Evolutionary conservation across 1,139 yeast species (phyloP).

Genomic region (Pichia terricola): DNA sequence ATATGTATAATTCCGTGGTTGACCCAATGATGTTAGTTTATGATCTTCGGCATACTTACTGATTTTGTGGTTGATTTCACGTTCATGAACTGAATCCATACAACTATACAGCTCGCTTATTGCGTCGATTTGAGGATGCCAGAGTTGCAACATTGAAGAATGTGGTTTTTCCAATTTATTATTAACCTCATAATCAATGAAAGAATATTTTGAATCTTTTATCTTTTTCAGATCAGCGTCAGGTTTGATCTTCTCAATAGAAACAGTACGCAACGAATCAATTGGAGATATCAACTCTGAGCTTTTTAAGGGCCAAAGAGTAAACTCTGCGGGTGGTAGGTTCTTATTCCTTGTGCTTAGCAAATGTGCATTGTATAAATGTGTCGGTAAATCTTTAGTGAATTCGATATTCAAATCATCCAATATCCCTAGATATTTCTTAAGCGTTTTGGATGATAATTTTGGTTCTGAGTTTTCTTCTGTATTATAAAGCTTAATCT

Average conservation of each 20-base stretch:
- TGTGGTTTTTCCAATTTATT: background rate
- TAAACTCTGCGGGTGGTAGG: slow-evolving; percentile 33
- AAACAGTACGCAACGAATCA: slow-evolving; percentile 2
- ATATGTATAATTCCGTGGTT: background rate
- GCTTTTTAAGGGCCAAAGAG: slow-evolving; percentile 38
- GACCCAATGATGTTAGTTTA: background rate
- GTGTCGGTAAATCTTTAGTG: slow-evolving; percentile 40
- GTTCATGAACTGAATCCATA: slow-evolving; percentile 31
- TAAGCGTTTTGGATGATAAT: background rate
- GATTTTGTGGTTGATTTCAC: slow-evolving; percentile 22
- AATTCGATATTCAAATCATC: slow-evolving; percentile 35
- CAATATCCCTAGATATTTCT: slow-evolving; percentile 22
- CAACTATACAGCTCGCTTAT: slow-evolving; percentile 6
- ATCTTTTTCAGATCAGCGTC: slow-evolving; percentile 1
- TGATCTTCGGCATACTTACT: background rate
- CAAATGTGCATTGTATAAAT: slow-evolving; percentile 39
- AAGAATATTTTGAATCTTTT: slow-evolving; percentile 2
- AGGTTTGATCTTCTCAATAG: background rate
- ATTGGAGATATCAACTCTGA: slow-evolving; percentile 28
- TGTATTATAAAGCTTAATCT: no score
- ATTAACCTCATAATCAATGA: slow-evolving; percentile 5
- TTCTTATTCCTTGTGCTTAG: slow-evolving; percentile 29
- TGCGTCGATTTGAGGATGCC: slow-evolving; percentile 7
- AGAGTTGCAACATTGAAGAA: slow-evolving; percentile 5
- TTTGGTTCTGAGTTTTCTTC: no score